phyloP scores from a whole-genome alignment of 2,329 filamentous ascomycete species.

The Diplodia mutila region DNA sequence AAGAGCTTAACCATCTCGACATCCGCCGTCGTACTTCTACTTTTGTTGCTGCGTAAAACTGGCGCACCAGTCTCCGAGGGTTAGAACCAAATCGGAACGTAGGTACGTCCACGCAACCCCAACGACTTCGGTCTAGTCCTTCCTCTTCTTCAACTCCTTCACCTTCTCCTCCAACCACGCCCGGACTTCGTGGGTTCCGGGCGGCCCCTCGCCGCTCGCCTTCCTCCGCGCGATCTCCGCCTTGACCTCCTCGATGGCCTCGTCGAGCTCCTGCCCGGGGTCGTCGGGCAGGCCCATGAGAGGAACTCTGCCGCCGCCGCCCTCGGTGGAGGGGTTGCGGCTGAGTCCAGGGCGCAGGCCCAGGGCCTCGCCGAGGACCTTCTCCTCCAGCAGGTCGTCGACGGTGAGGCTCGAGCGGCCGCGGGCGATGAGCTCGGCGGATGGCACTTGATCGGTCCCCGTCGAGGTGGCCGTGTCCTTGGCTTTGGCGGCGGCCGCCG shows the following conservation, averaged over 20 bases:
- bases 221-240: constrained; percentile 69
- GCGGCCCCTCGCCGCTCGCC: constrained; percentile 45
- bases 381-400: constrained; percentile 23
- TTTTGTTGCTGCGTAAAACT: too few relatives aligned
- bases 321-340: constrained; percentile 15
- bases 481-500: constrained; percentile 37
- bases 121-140: not conserved
- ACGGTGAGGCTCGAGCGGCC: constrained; percentile 1
- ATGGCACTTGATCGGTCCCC: constrained; percentile 30
- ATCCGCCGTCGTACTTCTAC: too few relatives aligned
- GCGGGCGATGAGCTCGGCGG: not conserved
- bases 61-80: too few relatives aligned
- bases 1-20: too few relatives aligned
- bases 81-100: too few relatives aligned
- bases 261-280: constrained; percentile 72
- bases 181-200: constrained; percentile 42
- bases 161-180: constrained; percentile 43
- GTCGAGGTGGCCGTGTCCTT: constrained; percentile 39
- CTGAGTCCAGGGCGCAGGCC: constrained; percentile 17
- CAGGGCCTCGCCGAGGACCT: constrained; percentile 23
- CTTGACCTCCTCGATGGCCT: constrained; percentile 75
- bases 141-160: constrained; percentile 24
- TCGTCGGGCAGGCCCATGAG: constrained; percentile 66
- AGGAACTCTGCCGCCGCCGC: constrained; percentile 31
- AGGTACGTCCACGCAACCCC: not conserved